Evolutionary conservation across 2,329 filamentous ascomycete genomes (phyloP).

Genomic region (Colletotrichum sp.): DNA sequence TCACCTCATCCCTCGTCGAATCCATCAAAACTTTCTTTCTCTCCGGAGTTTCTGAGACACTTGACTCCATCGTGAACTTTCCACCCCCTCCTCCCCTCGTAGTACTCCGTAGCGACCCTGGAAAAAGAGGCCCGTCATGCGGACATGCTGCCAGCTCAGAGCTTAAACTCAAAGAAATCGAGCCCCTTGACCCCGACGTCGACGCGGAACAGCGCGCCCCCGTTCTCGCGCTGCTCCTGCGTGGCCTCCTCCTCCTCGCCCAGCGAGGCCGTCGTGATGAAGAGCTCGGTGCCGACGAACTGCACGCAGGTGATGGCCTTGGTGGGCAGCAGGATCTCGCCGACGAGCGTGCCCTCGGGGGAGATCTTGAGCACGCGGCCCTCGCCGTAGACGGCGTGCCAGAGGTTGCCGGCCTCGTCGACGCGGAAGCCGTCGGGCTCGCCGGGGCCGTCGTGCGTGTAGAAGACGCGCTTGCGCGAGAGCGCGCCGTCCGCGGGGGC

Average conservation of each 20-base stretch:
- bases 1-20: neutral
- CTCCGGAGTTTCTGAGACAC: neutral
- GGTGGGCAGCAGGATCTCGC: constrained; percentile 78
- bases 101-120: neutral
- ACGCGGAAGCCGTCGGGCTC: constrained; percentile 86
- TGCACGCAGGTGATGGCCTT: constrained; percentile 80
- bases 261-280: constrained; percentile 78
- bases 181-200: constrained; percentile 76
- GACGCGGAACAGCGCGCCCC: constrained; percentile 77
- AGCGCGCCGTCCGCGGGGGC: constrained; percentile 66
- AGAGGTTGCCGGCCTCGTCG: constrained; percentile 84
- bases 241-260: constrained; percentile 69
- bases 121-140: neutral
- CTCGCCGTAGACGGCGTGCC: constrained; percentile 86
- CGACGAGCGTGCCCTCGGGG: constrained; percentile 72
- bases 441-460: constrained; percentile 68
- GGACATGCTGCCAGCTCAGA: constrained; percentile 27
- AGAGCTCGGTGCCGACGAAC: constrained; percentile 77
- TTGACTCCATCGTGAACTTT: neutral
- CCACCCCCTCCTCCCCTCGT: neutral
- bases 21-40: neutral
- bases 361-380: constrained; percentile 77
- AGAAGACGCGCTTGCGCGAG: constrained; percentile 74
- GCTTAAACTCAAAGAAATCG: constrained; percentile 68
- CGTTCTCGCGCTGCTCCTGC: constrained; percentile 61